phyloP scores from a whole-genome alignment of 202 grass and related monocot species.

The Setaria viridis region DNA sequence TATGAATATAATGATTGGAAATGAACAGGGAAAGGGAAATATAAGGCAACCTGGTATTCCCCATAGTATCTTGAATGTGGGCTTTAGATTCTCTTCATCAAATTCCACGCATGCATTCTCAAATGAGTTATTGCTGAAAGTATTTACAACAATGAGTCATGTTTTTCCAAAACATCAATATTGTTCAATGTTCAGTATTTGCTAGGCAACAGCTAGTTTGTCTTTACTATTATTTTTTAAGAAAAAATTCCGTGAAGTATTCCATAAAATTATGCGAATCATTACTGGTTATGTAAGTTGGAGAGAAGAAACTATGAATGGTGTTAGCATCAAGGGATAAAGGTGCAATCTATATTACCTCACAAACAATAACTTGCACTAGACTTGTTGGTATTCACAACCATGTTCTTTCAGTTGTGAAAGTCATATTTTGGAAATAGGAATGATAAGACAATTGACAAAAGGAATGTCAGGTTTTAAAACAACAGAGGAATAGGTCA shows the following conservation, averaged over 20 bases:
- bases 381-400: constrained; percentile 18
- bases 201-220: constrained; percentile 21
- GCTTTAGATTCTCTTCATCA: constrained; percentile 81
- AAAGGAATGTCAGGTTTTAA: neutral
- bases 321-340: constrained; percentile 32
- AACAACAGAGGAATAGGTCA: neutral
- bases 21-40: constrained; percentile 17
- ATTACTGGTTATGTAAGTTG: constrained; percentile 7
- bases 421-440: constrained; percentile 18
- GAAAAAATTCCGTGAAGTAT: neutral
- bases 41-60: constrained; percentile 75
- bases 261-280: constrained; percentile 13
- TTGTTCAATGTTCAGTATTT: constrained; percentile 29
- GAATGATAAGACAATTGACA: neutral
- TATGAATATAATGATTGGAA: constrained; percentile 3
- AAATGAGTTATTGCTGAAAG: constrained; percentile 72
- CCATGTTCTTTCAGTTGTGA: constrained; percentile 39
- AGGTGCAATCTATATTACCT: neutral
- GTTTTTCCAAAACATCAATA: constrained; percentile 19
- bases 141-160: constrained; percentile 30
- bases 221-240: constrained; percentile 17
- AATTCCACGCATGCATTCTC: constrained; percentile 89
- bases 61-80: constrained; percentile 86
- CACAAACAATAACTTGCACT: constrained; percentile 39
- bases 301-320: constrained; percentile 15